Evolutionary conservation across 371 early-diverging fungal genomes (phyloP), one percentile per base, ranked within the genome.

Genomic region (Vairimorpha ceranae): DNA sequence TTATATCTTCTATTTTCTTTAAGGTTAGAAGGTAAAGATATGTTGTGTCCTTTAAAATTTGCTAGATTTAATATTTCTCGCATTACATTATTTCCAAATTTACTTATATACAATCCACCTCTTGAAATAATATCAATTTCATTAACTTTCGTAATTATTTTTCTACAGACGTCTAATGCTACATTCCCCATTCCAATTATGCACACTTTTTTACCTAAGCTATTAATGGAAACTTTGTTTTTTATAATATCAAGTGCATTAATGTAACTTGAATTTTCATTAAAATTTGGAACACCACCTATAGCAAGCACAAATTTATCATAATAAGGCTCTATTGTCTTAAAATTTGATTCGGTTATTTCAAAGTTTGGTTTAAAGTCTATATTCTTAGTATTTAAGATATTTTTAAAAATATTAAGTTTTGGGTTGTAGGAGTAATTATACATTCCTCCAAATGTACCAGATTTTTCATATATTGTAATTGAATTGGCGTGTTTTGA

Each of bases 161-260:
- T 56, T 32, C 36, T 35, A 6, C 32, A 30, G 15, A 79, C 19
- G 63, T 79, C 79, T 66, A 79, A 51, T 4, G 79, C 21, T 25
- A 79, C 79, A 43, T 79, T 75, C 64, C 79, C 79, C 72, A 75
- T 72, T 17, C 79, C 79, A 60, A 79, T 25, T n/a, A 79, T 72
- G 43, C 66, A 72, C 0, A 79, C 51, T 30, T 71, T 67, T 2
- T 30, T 51, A 41, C 68, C 67, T 17, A 75, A 29, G 8, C 2
- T 32, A 29, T 68, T 59, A n/a, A 33, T 36, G 36, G 21, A 51
- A 19, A 48, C 48, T 27, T 46, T 61, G 1, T 41, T 38, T 33
- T 33, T 32, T 0, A 69, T 52, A 15, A 68, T 29, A 43, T 60
- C 35, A 23, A 70, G 19, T 30, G 25, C 54, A 30, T 67, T 74